phyloP scores from a whole-genome alignment of 2,329 filamentous ascomycete genomes.

The Emericellopsis cladophorae region DNA sequence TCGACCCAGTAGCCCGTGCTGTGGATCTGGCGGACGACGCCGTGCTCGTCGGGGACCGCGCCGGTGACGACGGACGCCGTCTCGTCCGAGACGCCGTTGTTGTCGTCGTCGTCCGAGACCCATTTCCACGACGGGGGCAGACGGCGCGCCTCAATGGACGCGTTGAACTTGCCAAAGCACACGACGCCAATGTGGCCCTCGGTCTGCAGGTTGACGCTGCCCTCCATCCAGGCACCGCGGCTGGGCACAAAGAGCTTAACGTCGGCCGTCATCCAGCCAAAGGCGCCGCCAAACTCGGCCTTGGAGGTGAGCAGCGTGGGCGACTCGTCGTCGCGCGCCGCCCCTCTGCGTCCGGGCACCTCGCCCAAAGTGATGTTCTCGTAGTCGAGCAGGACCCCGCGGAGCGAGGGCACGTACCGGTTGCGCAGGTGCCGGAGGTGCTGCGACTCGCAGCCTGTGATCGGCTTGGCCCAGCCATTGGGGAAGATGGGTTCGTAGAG shows the following conservation, averaged over 20 bases:
- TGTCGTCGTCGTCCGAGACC: slow-evolving; percentile 44
- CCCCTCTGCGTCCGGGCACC: slow-evolving; percentile 36
- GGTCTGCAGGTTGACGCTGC: slow-evolving; percentile 73
- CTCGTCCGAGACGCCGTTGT: slow-evolving; percentile 24
- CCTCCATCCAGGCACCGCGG: slow-evolving; percentile 63
- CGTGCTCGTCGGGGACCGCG: slow-evolving; percentile 28
- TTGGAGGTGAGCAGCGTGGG: slow-evolving; percentile 37
- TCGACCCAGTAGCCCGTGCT: slow-evolving; percentile 66
- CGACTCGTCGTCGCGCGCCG: slow-evolving; percentile 33
- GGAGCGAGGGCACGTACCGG: slow-evolving; percentile 60
- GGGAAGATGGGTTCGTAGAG: slow-evolving; percentile 69
- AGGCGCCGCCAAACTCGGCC: slow-evolving; percentile 78
- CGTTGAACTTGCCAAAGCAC: slow-evolving; percentile 86
- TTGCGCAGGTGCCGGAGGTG: slow-evolving; percentile 65
- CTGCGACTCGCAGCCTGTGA: slow-evolving; percentile 60
- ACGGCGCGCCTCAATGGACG: slow-evolving; percentile 65
- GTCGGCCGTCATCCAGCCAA: slow-evolving; percentile 79
- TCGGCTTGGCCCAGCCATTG: slow-evolving; percentile 53
- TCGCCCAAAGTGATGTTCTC: slow-evolving; percentile 55
- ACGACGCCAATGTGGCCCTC: slow-evolving; percentile 82
- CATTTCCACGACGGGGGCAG: slow-evolving; percentile 73
- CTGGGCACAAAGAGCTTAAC: slow-evolving; percentile 72
- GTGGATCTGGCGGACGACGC: slow-evolving; percentile 38
- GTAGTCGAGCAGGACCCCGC: slow-evolving; percentile 66
- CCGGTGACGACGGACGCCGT: slow-evolving; percentile 23